These are phyloP conservation scores for Coemansia sp. DNA, from an alignment of 192 early-diverging fungal species.

Conservation along the genomic window DNA sequence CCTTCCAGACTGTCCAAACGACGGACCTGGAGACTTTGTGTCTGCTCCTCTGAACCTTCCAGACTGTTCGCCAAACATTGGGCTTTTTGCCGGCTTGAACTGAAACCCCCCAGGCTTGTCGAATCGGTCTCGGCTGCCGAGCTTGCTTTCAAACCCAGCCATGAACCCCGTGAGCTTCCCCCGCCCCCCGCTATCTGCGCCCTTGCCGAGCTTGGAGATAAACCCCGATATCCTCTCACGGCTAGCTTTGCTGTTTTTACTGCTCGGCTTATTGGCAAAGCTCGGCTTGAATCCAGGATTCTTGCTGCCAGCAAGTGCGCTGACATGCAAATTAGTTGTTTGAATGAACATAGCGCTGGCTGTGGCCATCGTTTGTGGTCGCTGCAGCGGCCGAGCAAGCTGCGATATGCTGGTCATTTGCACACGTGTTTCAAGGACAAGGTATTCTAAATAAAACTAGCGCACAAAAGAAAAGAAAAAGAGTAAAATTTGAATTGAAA, in stretches of 20 bases:
- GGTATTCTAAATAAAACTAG: too few relatives aligned
- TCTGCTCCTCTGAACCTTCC: too few relatives aligned
- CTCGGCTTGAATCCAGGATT: background rate
- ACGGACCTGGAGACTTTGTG: too few relatives aligned
- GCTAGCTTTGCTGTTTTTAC: background rate
- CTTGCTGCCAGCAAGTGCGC: background rate
- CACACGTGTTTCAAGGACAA: background rate
- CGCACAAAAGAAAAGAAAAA: too few relatives aligned
- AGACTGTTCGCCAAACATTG: too few relatives aligned
- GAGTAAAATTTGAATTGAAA: too few relatives aligned
- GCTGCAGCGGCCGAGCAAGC: background rate
- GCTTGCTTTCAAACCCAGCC: background rate
- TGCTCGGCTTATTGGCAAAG: background rate
- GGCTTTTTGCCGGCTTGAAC: too few relatives aligned
- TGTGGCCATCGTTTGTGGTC: background rate
- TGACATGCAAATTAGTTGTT: background rate
- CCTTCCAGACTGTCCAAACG: too few relatives aligned
- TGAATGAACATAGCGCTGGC: background rate
- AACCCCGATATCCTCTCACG: background rate
- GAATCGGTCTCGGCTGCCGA: background rate
- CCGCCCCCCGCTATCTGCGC: background rate
- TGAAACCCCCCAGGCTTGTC: background rate
- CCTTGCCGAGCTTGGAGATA: background rate
- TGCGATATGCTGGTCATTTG: background rate
- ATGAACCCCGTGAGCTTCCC: background rate